These are phyloP conservation scores for Podospora pseudopauciseta DNA, from an alignment of 495 filamentous ascomycete genomes.

Conservation along the genomic window DNA sequence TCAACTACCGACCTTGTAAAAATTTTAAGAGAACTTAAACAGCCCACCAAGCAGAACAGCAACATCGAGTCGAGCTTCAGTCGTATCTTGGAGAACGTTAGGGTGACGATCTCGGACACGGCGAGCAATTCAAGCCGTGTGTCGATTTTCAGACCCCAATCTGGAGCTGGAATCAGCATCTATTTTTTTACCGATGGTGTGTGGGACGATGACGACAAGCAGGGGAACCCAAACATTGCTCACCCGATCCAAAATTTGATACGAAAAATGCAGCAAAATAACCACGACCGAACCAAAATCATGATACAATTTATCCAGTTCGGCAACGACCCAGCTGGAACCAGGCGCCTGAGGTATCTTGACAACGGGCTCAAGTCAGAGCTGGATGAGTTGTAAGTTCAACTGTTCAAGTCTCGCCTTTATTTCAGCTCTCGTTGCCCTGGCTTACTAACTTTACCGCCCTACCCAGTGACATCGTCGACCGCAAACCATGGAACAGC, in stretches of 20 bases:
- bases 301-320: slow-evolving; percentile 5
- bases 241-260: background rate
- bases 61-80: no score
- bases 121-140: no score
- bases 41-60: no score
- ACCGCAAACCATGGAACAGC: background rate
- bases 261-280: background rate
- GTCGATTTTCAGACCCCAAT: no score
- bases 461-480: background rate
- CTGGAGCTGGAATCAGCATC: no score
- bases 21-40: no score
- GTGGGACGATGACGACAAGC: background rate
- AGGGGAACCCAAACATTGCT: background rate
- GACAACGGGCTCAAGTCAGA: background rate
- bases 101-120: no score
- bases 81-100: no score
- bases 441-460: background rate
- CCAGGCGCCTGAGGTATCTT: background rate
- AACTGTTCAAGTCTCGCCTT: no score
- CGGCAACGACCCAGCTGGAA: background rate
- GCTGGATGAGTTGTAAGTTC: background rate
- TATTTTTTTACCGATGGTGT: background rate
- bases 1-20: no score
- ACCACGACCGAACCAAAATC: background rate
- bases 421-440: no score